A percentile compares a stretch with the other conserved stretches of the same genome.
Conservation (phyloP, 1,284 basidiomycete genomes). For the Tilletia horrida region DNA sequence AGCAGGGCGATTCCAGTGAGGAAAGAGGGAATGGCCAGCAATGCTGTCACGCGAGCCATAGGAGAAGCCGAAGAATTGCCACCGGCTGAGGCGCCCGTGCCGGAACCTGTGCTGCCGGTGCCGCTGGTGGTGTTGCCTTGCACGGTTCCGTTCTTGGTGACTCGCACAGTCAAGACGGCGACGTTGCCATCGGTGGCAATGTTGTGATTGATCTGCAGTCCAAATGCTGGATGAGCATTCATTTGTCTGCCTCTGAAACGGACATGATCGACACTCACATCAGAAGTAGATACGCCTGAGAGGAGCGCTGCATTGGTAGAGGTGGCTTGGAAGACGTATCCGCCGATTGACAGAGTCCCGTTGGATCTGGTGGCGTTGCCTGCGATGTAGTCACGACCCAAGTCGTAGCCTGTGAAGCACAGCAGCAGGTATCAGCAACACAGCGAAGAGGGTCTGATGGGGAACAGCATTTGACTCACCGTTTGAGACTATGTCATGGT, state of each 20-base stretch:
- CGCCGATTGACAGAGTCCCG: conserved; percentile 32
- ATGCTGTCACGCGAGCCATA: not conserved
- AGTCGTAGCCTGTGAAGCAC: conserved; percentile 31
- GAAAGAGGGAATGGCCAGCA: not conserved
- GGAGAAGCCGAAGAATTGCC: not conserved
- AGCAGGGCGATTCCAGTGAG: not conserved
- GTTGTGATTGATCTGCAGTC: conserved; percentile 45
- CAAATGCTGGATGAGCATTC: not conserved
- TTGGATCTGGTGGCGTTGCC: conserved; percentile 43
- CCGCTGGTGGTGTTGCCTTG: not conserved
- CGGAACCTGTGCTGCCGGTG: not conserved
- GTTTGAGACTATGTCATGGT: conserved; percentile 44
- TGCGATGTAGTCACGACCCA: conserved; percentile 42
- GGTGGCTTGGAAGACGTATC: conserved; percentile 39
- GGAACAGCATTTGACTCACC: conserved; percentile 21
- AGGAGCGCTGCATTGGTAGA: conserved; percentile 29
- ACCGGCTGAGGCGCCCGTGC: not conserved
- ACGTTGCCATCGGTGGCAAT: conserved; percentile 46
- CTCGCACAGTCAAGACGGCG: conserved; percentile 39
- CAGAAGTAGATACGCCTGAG: conserved; percentile 25
- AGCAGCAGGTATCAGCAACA: not conserved
- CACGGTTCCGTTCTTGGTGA: conserved; percentile 37
- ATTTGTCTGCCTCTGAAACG: not conserved
- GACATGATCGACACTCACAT: not conserved
- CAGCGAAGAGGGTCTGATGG: not conserved